These are phyloP conservation scores for Coemansia sp. DNA, from an alignment of 192 early-diverging fungal genomes.

Conservation along the genomic window DNA sequence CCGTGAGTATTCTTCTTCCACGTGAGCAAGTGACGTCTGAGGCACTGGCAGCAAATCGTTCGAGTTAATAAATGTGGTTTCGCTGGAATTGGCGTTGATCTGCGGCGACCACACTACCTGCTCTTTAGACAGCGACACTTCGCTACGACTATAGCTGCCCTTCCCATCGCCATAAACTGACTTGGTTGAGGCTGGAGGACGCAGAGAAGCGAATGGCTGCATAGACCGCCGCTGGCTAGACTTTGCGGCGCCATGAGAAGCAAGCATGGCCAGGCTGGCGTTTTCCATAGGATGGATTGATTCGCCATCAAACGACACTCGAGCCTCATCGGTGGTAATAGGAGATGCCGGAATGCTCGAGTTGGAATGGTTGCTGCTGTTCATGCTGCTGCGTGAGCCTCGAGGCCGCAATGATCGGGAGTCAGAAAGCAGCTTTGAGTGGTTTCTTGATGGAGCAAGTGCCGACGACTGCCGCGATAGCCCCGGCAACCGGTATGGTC, in stretches of 20 bases:
- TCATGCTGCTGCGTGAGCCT: constrained; percentile 27
- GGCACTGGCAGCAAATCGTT: neutral
- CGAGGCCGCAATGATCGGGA: constrained; percentile 15
- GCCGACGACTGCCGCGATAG: constrained; percentile 9
- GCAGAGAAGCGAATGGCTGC: constrained; percentile 16
- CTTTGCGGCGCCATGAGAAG: constrained; percentile 16
- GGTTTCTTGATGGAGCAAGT: constrained; percentile 8
- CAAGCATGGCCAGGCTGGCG: constrained; percentile 24
- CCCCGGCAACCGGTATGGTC: constrained; percentile 24
- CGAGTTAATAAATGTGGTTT: constrained; percentile 24
- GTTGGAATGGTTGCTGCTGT: constrained; percentile 17
- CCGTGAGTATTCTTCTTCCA: constrained; percentile 22
- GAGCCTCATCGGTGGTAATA: constrained; percentile 16
- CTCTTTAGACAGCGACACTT: constrained; percentile 37
- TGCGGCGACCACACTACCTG: constrained; percentile 53
- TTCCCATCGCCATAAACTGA: constrained; percentile 20
- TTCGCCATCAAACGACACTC: constrained; percentile 47
- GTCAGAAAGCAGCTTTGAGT: constrained; percentile 18
- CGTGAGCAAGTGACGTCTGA: constrained; percentile 12
- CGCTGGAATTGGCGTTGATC: constrained; percentile 18
- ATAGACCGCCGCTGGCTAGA: constrained; percentile 8
- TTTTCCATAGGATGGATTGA: constrained; percentile 18
- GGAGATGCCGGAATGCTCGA: constrained; percentile 34
- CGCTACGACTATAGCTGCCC: constrained; percentile 27
- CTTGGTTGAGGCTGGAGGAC: constrained; percentile 16